These are phyloP conservation scores for Cunninghamia lanceolata DNA, from an alignment of 75 land plant genomes.

Conservation along the genomic window DNA sequence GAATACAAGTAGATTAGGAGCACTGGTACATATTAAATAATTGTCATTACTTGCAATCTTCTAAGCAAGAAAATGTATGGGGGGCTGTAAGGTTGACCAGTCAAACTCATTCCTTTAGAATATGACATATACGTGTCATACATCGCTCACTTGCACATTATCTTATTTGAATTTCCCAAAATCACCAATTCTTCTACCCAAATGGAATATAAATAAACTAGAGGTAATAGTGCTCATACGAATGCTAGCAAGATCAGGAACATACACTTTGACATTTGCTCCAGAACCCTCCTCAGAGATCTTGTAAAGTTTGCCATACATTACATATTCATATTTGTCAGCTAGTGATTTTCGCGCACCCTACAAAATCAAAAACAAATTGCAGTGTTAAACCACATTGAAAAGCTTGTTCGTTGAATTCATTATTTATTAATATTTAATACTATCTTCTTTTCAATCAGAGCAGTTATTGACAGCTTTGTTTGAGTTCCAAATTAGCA, in stretches of 20 bases:
- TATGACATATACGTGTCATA: not conserved
- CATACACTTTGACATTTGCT: slow-evolving; percentile 58
- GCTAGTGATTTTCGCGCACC: slow-evolving; percentile 57
- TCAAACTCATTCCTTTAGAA: too few relatives aligned
- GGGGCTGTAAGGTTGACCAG: not conserved
- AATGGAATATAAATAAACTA: not conserved
- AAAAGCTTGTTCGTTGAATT: too few relatives aligned
- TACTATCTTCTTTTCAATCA: not conserved
- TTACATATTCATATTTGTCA: too few relatives aligned
- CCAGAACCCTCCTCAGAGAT: too few relatives aligned
- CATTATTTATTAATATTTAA: too few relatives aligned
- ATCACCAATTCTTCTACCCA: not conserved
- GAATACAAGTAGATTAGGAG: not conserved
- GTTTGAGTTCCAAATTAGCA: not conserved
- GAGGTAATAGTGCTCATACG: not conserved
- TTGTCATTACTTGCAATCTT: not conserved
- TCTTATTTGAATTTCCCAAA: not conserved
- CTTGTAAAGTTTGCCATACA: too few relatives aligned
- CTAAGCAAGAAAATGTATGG: not conserved
- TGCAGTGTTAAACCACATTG: not conserved
- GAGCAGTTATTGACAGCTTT: not conserved
- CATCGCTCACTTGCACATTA: not conserved
- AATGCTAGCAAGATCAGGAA: not conserved
- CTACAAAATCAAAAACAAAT: not conserved
- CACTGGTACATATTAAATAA: not conserved